Evolutionary conservation across 2,329 filamentous ascomycete species (phyloP).

Genomic region (Fusarium udum): DNA sequence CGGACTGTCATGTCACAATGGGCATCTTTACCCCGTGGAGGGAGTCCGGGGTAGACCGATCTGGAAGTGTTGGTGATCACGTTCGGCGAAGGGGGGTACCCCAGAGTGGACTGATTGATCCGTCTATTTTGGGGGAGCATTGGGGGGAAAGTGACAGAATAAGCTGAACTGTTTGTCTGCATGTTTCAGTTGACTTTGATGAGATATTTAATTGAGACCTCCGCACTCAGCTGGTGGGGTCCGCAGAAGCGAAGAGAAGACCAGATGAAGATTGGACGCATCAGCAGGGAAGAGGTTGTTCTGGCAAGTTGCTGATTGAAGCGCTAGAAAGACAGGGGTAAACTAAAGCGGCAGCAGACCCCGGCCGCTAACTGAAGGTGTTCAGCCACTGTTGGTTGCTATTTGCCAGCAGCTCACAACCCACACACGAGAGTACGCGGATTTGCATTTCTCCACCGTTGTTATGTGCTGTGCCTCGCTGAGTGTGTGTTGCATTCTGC

Average conservation of each 20-base stretch:
- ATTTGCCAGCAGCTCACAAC: neutral
- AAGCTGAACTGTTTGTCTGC: neutral
- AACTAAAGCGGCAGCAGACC: neutral
- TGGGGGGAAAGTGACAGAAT: conserved; percentile 10
- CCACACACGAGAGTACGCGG: neutral
- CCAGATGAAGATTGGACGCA: neutral
- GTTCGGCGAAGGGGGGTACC: conserved; percentile 13
- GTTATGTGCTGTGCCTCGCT: neutral
- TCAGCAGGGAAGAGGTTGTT: neutral
- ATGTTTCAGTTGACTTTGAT: neutral
- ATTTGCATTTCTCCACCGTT: conserved; percentile 8
- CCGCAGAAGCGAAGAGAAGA: neutral
- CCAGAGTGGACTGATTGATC: conserved; percentile 21
- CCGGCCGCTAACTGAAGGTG: neutral
- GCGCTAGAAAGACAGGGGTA: conserved; percentile 9
- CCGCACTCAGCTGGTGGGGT: neutral
- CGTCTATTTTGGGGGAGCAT: neutral
- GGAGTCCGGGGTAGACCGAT: conserved; percentile 22
- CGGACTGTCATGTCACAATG: neutral
- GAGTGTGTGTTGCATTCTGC: neutral
- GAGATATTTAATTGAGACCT: neutral
- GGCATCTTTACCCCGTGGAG: conserved; percentile 14
- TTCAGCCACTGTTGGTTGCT: neutral
- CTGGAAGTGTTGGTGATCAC: conserved; percentile 18
- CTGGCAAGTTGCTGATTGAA: conserved; percentile 12